These are phyloP conservation scores for Lasiosphaeria ovina DNA, from an alignment of 495 filamentous ascomycete genomes.

Conservation along the genomic window DNA sequence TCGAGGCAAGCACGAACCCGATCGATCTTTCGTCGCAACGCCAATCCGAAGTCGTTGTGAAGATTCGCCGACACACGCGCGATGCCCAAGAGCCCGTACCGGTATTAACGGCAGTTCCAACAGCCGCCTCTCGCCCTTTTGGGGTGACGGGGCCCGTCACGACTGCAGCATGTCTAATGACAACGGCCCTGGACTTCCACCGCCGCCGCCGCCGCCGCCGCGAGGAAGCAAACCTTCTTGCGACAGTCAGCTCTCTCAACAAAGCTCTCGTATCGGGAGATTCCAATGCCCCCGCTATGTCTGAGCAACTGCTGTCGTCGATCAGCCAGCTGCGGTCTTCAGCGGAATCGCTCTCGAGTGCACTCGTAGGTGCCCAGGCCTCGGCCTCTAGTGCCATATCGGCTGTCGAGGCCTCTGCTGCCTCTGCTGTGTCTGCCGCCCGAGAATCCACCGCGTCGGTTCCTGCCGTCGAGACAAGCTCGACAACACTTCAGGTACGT, in stretches of 20 bases:
- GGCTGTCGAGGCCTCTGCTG: slow-evolving; percentile 15
- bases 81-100: background rate
- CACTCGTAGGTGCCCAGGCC: slow-evolving; percentile 13
- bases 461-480: background rate
- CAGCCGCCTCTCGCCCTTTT: background rate
- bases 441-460: slow-evolving; percentile 6
- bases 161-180: slow-evolving; percentile 5
- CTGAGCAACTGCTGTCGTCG: slow-evolving; percentile 15
- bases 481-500: slow-evolving; percentile 14
- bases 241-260: slow-evolving; percentile 21
- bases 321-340: slow-evolving; percentile 17
- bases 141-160: background rate
- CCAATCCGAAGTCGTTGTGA: slow-evolving; percentile 1
- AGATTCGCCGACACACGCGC: background rate
- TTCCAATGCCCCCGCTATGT: slow-evolving; percentile 11
- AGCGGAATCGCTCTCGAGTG: slow-evolving; percentile 19
- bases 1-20: background rate
- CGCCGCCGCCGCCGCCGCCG: slow-evolving; percentile 1
- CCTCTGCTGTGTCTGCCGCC: slow-evolving; percentile 12
- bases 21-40: slow-evolving; percentile 1
- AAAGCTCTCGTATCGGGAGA: slow-evolving; percentile 16
- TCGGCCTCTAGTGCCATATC: slow-evolving; percentile 19
- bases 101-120: background rate
- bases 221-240: slow-evolving; percentile 11
- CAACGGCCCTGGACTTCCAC: slow-evolving; percentile 3